phyloP scores from a whole-genome alignment of 2,329 filamentous ascomycete species.

The Xylariaceae sp. region DNA sequence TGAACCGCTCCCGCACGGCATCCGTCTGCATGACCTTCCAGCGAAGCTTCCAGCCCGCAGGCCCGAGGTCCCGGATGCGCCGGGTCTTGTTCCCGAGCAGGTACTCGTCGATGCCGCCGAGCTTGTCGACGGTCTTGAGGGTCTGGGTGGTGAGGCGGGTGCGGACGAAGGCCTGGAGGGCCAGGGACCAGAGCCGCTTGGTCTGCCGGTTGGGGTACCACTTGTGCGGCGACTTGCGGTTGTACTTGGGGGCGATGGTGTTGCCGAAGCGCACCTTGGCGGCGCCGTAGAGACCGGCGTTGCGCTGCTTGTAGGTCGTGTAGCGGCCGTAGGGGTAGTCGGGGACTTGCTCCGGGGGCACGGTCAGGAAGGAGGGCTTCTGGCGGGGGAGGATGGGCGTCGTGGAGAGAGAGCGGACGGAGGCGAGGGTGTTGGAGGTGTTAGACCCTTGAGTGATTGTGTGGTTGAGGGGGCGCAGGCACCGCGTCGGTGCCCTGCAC shows the following conservation, averaged over 20 bases:
- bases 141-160: constrained; percentile 67
- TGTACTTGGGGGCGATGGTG: constrained; percentile 63
- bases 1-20: constrained; percentile 61
- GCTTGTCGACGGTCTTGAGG: constrained; percentile 71
- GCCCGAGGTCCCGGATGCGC: constrained; percentile 80
- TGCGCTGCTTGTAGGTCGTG: constrained; percentile 73
- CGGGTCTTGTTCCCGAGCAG: constrained; percentile 73
- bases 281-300: constrained; percentile 67
- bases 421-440: neutral
- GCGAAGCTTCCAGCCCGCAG: constrained; percentile 83
- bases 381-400: constrained; percentile 16
- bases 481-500: constrained; percentile 2
- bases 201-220: constrained; percentile 74
- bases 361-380: constrained; percentile 35
- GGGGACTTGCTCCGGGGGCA: constrained; percentile 40
- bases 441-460: too few species aligned
- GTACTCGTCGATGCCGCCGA: constrained; percentile 88
- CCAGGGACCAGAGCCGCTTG: constrained; percentile 62
- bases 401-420: constrained; percentile 22
- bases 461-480: constrained; percentile 5
- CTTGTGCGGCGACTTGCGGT: constrained; percentile 65
- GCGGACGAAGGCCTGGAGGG: constrained; percentile 59
- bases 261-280: constrained; percentile 75
- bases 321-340: constrained; percentile 71
- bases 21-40: constrained; percentile 83